Percentiles rank a stretch among this genome's conserved stretches.
These are phyloP conservation scores for Globisporangium polare DNA, from an alignment of 352 stramenopile species.

Conservation along the genomic window DNA sequence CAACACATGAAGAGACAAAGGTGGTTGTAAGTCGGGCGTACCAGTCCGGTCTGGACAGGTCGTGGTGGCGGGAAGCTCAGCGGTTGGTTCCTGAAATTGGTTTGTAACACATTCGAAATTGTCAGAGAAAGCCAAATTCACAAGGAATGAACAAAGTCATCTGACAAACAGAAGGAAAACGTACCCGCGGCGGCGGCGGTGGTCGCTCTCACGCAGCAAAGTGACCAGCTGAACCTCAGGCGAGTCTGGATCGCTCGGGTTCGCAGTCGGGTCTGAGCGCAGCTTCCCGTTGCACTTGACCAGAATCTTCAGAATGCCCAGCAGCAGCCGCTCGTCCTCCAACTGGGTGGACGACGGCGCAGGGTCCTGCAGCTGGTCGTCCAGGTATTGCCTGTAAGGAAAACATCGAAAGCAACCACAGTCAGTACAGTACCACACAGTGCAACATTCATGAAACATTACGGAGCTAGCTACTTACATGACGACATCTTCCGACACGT, in stretches of 20 bases:
- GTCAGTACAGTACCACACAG: neutral
- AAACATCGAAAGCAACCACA: neutral
- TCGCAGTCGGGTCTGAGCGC: slow-evolving; percentile 41
- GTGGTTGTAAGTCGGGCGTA: slow-evolving; percentile 21
- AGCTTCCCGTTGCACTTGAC: slow-evolving; percentile 82
- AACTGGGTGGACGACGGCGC: slow-evolving; percentile 25
- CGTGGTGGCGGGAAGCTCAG: slow-evolving; percentile 44
- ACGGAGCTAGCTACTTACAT: slow-evolving; percentile 27
- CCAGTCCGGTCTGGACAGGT: slow-evolving; percentile 31
- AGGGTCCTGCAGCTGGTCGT: slow-evolving; percentile 45
- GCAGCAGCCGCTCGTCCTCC: slow-evolving; percentile 68
- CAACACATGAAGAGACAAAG: neutral
- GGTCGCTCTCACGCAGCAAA: slow-evolving; percentile 65
- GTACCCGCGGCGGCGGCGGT: slow-evolving; percentile 53
- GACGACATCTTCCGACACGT: slow-evolving; percentile 54
- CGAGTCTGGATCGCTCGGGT: slow-evolving; percentile 50
- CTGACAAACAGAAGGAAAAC: too few species aligned
- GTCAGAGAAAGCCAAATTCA: neutral
- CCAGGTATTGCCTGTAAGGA: slow-evolving; percentile 41
- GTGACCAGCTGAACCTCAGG: slow-evolving; percentile 65
- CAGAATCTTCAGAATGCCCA: slow-evolving; percentile 64
- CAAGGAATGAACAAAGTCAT: too few species aligned
- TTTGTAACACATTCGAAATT: neutral
- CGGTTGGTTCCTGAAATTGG: slow-evolving; percentile 25
- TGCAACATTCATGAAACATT: neutral